phyloP scores from a whole-genome alignment of 2,329 filamentous ascomycete species.

The Harringtonia lauricola region DNA sequence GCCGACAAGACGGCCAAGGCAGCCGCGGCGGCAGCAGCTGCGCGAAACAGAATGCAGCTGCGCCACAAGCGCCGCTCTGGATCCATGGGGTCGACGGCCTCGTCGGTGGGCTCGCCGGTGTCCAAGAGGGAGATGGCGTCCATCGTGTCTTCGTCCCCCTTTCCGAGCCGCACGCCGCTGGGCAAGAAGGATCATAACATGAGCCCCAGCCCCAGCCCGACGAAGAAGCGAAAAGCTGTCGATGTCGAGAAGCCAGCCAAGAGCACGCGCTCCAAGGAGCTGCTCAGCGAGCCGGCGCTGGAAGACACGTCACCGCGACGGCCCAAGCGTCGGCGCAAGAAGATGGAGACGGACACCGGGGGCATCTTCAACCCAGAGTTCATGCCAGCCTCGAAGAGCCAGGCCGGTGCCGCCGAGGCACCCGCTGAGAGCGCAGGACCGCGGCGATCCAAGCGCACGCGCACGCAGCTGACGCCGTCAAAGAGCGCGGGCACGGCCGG shows the following conservation, averaged over 20 bases:
- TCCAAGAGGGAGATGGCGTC: slow-evolving; percentile 7
- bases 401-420: neutral
- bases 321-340: slow-evolving; percentile 19
- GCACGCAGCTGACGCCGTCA: slow-evolving; percentile 9
- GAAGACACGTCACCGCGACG: slow-evolving; percentile 16
- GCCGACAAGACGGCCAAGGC: slow-evolving; percentile 23
- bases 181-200: slow-evolving; percentile 23
- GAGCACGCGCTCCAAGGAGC: slow-evolving; percentile 2
- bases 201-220: slow-evolving; percentile 26
- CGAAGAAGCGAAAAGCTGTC: slow-evolving; percentile 24
- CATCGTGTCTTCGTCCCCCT: neutral
- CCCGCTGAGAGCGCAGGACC: neutral
- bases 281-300: slow-evolving; percentile 15
- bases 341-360: slow-evolving; percentile 16
- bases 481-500: slow-evolving; percentile 14
- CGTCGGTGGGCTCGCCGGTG: slow-evolving; percentile 19
- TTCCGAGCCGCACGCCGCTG: slow-evolving; percentile 18
- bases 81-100: slow-evolving; percentile 16
- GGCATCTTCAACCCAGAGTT: slow-evolving; percentile 17
- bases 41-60: neutral
- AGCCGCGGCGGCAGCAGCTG: slow-evolving; percentile 13
- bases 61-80: slow-evolving; percentile 16
- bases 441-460: slow-evolving; percentile 10
- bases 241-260: neutral
- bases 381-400: neutral